These are phyloP conservation scores for Candida cerambycidarum DNA, from an alignment of 805 yeast genomes.

Conservation along the genomic window DNA sequence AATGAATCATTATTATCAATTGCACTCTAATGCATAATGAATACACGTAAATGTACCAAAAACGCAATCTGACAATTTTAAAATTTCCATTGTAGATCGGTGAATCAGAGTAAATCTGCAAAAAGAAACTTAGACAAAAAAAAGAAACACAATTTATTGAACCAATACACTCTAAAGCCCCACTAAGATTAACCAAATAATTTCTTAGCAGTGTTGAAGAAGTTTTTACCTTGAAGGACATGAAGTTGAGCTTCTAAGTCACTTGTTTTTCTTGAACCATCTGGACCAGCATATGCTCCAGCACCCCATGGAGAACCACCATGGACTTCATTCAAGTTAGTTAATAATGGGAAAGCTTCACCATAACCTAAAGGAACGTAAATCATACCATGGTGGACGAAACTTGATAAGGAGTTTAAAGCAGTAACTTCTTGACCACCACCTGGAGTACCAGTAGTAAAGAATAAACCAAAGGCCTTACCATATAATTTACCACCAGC, in stretches of 20 bases:
- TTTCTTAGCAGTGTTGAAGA: slow-evolving; percentile 35
- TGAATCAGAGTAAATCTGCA: too few relatives aligned
- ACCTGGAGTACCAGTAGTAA: slow-evolving; percentile 71
- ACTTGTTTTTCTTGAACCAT: slow-evolving; percentile 71
- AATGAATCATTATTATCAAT: too few relatives aligned
- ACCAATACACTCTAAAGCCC: background rate
- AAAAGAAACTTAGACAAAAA: too few relatives aligned
- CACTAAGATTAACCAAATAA: background rate
- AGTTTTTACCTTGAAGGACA: slow-evolving; percentile 64
- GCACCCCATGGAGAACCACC: slow-evolving; percentile 91
- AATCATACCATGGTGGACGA: slow-evolving; percentile 79
- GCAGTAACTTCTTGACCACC: slow-evolving; percentile 82
- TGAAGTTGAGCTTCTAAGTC: slow-evolving; percentile 65
- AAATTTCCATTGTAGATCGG: too few relatives aligned
- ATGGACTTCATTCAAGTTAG: slow-evolving; percentile 62
- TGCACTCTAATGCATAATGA: too few relatives aligned
- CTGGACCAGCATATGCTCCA: slow-evolving; percentile 72
- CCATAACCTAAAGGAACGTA: slow-evolving; percentile 79
- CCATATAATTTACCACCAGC: slow-evolving; percentile 69
- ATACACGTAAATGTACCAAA: too few relatives aligned
- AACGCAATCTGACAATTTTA: too few relatives aligned
- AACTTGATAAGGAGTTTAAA: slow-evolving; percentile 59
- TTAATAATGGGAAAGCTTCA: slow-evolving; percentile 51
- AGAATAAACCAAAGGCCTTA: slow-evolving; percentile 72
- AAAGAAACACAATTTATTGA: background rate